These are phyloP conservation scores for Papiliotrema flavescens DNA, from an alignment of 1,284 basidiomycete genomes.

Conservation along the genomic window DNA sequence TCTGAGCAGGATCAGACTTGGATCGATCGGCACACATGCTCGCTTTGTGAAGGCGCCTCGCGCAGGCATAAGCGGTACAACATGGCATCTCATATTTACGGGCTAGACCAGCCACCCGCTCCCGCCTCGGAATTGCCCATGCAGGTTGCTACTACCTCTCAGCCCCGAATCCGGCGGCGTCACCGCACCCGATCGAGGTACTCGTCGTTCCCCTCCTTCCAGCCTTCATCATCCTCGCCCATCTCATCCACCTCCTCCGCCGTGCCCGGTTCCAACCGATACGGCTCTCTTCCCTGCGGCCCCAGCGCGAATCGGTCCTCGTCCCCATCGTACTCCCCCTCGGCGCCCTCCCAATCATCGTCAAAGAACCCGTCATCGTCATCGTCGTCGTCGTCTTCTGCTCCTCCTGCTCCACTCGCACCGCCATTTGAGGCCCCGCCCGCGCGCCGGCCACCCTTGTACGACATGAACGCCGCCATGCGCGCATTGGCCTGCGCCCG, in stretches of 20 bases:
- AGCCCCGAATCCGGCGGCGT: not conserved
- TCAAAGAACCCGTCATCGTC: conserved; percentile 13
- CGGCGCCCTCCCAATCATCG: conserved; percentile 11
- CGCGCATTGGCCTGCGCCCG: conserved; percentile 25
- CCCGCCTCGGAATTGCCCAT: too few relatives aligned
- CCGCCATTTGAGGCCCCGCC: conserved; percentile 9
- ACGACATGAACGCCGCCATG: conserved; percentile 31
- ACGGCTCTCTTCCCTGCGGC: conserved; percentile 3
- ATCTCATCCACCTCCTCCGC: conserved; percentile 5
- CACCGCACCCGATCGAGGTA: conserved; percentile 7
- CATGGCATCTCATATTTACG: too few relatives aligned
- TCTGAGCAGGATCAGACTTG: too few relatives aligned
- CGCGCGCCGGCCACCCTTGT: conserved; percentile 13
- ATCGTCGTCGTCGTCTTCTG: conserved; percentile 10
- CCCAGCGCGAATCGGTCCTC: conserved; percentile 2
- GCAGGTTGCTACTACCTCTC: too few relatives aligned
- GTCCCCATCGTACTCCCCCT: conserved; percentile 13
- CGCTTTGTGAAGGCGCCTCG: too few relatives aligned
- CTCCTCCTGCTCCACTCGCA: conserved; percentile 8
- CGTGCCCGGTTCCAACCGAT: not conserved
- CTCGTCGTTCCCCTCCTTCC: conserved; percentile 6
- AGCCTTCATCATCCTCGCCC: conserved; percentile 7
- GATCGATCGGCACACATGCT: too few relatives aligned
- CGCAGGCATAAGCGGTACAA: too few relatives aligned
- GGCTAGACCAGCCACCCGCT: too few relatives aligned